Evolutionary conservation across 2,329 filamentous ascomycete species (phyloP).

Genomic region (Fusarium protoensiforme): DNA sequence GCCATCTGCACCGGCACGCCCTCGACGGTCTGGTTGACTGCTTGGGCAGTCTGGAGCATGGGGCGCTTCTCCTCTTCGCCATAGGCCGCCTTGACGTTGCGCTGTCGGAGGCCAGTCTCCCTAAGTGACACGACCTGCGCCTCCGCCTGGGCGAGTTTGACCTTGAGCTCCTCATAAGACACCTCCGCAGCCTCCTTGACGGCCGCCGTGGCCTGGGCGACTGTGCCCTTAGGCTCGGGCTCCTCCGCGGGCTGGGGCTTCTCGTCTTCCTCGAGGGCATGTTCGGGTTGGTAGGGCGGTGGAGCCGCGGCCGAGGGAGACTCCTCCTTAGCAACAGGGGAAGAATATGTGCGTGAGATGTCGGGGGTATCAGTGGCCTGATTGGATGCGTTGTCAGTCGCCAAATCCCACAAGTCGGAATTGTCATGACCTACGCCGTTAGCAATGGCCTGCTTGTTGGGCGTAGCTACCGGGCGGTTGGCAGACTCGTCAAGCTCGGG

Average conservation of each 20-base stretch:
- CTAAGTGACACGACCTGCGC: slow-evolving; percentile 77
- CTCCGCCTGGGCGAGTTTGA: slow-evolving; percentile 80
- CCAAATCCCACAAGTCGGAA: neutral
- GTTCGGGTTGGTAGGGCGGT: slow-evolving; percentile 50
- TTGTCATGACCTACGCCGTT: slow-evolving; percentile 54
- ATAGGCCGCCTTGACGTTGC: slow-evolving; percentile 70
- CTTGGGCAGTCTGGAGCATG: slow-evolving; percentile 63
- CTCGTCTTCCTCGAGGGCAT: slow-evolving; percentile 45
- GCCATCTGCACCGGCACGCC: slow-evolving; percentile 90
- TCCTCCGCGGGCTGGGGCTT: slow-evolving; percentile 41
- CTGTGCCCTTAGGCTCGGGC: slow-evolving; percentile 44
- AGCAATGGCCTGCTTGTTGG: slow-evolving; percentile 52
- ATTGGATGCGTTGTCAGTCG: slow-evolving; percentile 22
- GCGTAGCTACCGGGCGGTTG: slow-evolving; percentile 49
- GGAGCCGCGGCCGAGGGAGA: slow-evolving; percentile 47
- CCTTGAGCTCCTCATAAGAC: slow-evolving; percentile 71
- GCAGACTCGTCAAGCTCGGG: slow-evolving; percentile 49
- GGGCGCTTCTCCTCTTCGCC: slow-evolving; percentile 62
- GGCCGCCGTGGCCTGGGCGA: slow-evolving; percentile 56
- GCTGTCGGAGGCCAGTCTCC: slow-evolving; percentile 80
- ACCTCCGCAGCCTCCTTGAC: slow-evolving; percentile 57
- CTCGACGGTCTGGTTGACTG: slow-evolving; percentile 67
- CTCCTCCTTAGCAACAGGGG: slow-evolving; percentile 52
- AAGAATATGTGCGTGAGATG: slow-evolving; percentile 56
- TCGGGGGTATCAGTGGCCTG: slow-evolving; percentile 58